These are phyloP conservation scores for Iberis amara DNA, from an alignment of 441 rosid species.

Conservation along the genomic window DNA sequence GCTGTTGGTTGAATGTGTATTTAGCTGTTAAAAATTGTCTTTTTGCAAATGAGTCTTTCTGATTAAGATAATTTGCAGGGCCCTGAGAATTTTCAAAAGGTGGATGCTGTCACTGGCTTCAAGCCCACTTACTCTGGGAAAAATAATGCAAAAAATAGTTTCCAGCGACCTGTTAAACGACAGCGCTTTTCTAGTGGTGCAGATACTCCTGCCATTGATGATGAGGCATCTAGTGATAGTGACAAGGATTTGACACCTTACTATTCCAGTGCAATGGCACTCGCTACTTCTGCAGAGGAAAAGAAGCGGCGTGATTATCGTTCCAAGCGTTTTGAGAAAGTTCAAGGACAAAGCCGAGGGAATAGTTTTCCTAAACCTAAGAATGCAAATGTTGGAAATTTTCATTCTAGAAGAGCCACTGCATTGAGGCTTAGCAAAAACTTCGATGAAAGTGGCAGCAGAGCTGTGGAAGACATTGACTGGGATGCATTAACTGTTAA, in stretches of 20 bases:
- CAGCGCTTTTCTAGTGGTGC: constrained; percentile 57
- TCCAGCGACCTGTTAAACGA: constrained; percentile 71
- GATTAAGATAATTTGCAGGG: constrained; percentile 32
- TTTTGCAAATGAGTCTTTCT: constrained; percentile 19
- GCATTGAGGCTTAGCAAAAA: constrained; percentile 66
- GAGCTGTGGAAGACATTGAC: constrained; percentile 98
- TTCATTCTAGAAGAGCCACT: constrained; percentile 68
- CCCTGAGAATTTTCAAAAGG: constrained; percentile 41
- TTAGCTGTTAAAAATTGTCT: constrained; percentile 17
- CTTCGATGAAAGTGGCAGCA: constrained; percentile 73
- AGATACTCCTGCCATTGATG: constrained; percentile 42
- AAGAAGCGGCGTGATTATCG: constrained; percentile 88
- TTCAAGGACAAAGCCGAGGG: constrained; percentile 57
- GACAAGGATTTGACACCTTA: constrained; percentile 78
- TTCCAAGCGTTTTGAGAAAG: constrained; percentile 85
- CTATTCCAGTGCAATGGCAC: constrained; percentile 66
- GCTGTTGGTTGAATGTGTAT: constrained; percentile 17
- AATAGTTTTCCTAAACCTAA: constrained; percentile 48
- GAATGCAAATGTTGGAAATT: constrained; percentile 57
- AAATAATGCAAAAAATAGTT: constrained; percentile 45
- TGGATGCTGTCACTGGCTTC: constrained; percentile 36
- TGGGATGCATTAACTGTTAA: constrained; percentile 97
- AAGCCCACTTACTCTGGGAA: constrained; percentile 40
- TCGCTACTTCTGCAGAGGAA: constrained; percentile 78
- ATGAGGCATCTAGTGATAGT: constrained; percentile 89